Evolutionary conservation across 1,139 yeast species (phyloP).

Genomic region (Hanseniaspora gamundiae): DNA sequence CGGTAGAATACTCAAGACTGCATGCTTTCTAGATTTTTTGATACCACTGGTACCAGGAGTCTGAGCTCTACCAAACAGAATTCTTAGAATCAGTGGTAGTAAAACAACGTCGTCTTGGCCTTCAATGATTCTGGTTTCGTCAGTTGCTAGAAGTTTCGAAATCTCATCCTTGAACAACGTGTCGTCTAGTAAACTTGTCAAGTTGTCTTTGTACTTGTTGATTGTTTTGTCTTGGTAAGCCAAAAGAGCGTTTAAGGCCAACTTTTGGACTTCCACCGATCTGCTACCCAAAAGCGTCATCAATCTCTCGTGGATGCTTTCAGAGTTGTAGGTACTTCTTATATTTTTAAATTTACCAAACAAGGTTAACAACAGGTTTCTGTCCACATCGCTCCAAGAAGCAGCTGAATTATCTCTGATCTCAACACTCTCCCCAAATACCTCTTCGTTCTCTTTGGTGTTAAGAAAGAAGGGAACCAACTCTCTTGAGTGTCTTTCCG

Average conservation of each 20-base stretch:
- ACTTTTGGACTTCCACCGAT: conserved; percentile 49
- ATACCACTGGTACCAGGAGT: conserved; percentile 45
- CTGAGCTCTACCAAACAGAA: conserved; percentile 81
- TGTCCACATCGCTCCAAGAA: conserved; percentile 51
- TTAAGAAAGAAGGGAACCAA: conserved; percentile 46
- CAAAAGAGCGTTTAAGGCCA: conserved; percentile 62
- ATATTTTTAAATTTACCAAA: conserved; percentile 58
- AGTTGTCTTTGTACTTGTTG: conserved; percentile 58
- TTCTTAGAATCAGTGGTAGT: conserved; percentile 64
- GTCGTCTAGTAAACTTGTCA: conserved; percentile 70
- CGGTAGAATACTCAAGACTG: conserved; percentile 63
- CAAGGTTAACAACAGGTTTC: conserved; percentile 45
- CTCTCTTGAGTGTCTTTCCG: conserved; percentile 46
- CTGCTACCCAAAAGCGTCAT: conserved; percentile 52
- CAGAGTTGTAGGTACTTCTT: conserved; percentile 38
- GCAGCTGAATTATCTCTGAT: conserved; percentile 20
- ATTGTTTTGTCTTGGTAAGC: conserved; percentile 49
- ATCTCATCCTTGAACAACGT: conserved; percentile 78
- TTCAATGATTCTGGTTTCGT: conserved; percentile 43
- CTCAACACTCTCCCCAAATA: conserved; percentile 22
- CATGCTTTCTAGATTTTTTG: conserved; percentile 61
- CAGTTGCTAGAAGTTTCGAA: conserved; percentile 43
- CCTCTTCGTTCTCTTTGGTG: conserved; percentile 20
- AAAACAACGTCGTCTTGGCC: conserved; percentile 44
- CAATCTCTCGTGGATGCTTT: conserved; percentile 41